A percentile compares a stretch with the other conserved stretches of the same genome.
Conservation (phyloP, 148 eudicot species). For the Rhododendron vialii region DNA sequence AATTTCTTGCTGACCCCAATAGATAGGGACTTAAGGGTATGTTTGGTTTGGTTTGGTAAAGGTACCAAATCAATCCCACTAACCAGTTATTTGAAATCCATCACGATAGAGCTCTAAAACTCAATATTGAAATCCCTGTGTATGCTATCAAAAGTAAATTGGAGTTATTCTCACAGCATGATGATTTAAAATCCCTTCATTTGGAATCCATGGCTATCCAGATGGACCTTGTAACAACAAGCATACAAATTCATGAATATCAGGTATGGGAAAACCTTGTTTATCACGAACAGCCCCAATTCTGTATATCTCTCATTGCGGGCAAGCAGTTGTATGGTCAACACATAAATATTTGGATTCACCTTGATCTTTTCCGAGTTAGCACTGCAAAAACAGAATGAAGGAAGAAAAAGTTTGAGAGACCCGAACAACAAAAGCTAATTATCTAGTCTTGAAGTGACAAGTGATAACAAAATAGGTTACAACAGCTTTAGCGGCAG, state of each 20-base stretch:
- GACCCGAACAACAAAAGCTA: not conserved
- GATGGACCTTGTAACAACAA: not conserved
- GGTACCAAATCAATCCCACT: not conserved
- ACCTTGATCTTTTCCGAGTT: constrained; percentile 66
- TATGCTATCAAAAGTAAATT: not conserved
- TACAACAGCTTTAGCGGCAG: not conserved
- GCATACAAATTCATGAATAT: constrained; percentile 7
- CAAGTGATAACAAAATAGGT: not conserved
- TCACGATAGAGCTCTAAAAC: not conserved
- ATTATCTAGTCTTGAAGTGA: not conserved
- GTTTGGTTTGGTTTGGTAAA: not conserved
- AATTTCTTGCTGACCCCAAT: not conserved
- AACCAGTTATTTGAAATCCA: not conserved
- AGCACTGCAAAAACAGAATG: constrained; percentile 47
- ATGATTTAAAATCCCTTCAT: not conserved
- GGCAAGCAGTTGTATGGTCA: constrained; percentile 62
- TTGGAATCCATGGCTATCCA: not conserved
- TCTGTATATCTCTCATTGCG: constrained; percentile 74
- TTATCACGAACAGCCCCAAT: constrained; percentile 69
- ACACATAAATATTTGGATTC: constrained; percentile 58
- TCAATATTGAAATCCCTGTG: not conserved
- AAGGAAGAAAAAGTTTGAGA: not conserved
- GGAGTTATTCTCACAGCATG: not conserved
- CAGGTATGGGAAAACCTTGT: constrained; percentile 50
- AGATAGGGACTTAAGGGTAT: not conserved